Evolutionary conservation across 352 stramenopile genomes (phyloP).

Genomic region (Blastocystis sp.): DNA sequence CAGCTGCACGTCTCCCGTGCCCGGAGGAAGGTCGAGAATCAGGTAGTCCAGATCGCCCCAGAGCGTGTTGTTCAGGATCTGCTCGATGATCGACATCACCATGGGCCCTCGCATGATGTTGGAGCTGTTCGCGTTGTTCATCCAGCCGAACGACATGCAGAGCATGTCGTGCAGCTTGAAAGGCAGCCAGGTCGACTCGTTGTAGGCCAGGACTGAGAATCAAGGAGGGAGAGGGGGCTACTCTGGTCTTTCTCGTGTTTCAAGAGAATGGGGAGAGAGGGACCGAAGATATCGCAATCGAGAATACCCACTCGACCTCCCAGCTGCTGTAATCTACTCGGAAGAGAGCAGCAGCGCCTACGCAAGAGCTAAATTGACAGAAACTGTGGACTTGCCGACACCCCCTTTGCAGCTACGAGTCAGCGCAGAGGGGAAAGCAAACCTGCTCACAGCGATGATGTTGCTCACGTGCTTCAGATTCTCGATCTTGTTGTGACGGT

Average conservation of each 20-base stretch:
- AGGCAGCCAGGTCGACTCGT: slow-evolving; percentile 65
- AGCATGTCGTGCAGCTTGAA: slow-evolving; percentile 78
- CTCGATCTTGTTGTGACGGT: slow-evolving; percentile 68
- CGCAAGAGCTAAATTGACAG: slow-evolving; percentile 79
- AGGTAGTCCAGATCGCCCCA: slow-evolving; percentile 99
- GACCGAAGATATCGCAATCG: slow-evolving; percentile 97
- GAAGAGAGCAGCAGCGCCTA: neutral
- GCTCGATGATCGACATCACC: slow-evolving; percentile 72
- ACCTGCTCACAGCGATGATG: slow-evolving; percentile 75
- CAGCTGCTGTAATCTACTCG: slow-evolving; percentile 73
- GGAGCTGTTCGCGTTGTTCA: slow-evolving; percentile 71
- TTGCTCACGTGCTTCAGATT: slow-evolving; percentile 69
- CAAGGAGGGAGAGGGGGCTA: neutral
- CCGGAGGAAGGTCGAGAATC: slow-evolving; percentile 93
- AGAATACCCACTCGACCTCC: slow-evolving; percentile 90
- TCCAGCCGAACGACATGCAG: slow-evolving; percentile 82
- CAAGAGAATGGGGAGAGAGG: slow-evolving; percentile 92
- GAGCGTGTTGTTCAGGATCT: slow-evolving; percentile 80
- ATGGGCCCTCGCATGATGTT: slow-evolving; percentile 93
- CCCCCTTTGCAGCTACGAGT: slow-evolving; percentile 79
- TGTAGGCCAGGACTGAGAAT: slow-evolving; percentile 42
- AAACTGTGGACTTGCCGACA: slow-evolving; percentile 80
- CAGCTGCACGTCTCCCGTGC: slow-evolving; percentile 97
- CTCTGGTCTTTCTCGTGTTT: slow-evolving; percentile 69
- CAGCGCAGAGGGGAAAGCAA: neutral